phyloP scores from a whole-genome alignment of 768 basidiomycete species.

The Lactifluus rugatus region DNA sequence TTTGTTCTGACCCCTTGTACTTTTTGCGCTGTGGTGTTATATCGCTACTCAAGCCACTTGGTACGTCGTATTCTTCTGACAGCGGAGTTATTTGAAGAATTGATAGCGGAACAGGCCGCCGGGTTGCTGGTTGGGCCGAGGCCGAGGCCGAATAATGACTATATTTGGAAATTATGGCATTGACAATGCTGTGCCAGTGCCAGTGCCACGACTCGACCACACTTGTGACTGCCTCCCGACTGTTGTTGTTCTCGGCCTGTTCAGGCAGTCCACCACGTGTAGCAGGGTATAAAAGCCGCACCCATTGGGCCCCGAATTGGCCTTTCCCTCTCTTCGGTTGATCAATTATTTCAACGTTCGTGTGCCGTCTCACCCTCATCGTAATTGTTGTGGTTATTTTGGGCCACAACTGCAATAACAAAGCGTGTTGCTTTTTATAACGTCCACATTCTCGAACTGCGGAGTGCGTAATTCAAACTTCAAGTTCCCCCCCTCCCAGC shows the following conservation, averaged over 20 bases:
- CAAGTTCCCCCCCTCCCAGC: background rate
- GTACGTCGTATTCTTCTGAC: no score
- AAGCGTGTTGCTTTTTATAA: conserved; percentile 4
- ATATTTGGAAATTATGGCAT: no score
- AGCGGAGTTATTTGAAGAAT: no score
- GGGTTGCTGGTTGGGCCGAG: no score
- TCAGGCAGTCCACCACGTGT: background rate
- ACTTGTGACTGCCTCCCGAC: background rate
- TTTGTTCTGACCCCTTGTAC: background rate
- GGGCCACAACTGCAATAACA: background rate
- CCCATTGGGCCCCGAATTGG: background rate
- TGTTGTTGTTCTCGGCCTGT: background rate
- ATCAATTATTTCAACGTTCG: background rate
- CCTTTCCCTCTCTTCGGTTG: background rate
- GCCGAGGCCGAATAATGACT: no score
- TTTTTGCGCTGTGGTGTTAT: background rate
- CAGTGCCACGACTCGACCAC: no score
- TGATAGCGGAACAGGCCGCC: no score
- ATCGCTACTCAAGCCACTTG: background rate
- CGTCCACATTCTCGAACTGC: background rate
- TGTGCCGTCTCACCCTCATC: background rate
- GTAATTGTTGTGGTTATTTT: background rate
- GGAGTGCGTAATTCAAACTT: background rate
- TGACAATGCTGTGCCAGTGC: no score
- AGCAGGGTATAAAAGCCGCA: background rate